A percentile compares a stretch with the other conserved stretches of the same genome.
These are phyloP conservation scores for Podospora conica DNA, from an alignment of 495 filamentous ascomycete species.

Conservation along the genomic window DNA sequence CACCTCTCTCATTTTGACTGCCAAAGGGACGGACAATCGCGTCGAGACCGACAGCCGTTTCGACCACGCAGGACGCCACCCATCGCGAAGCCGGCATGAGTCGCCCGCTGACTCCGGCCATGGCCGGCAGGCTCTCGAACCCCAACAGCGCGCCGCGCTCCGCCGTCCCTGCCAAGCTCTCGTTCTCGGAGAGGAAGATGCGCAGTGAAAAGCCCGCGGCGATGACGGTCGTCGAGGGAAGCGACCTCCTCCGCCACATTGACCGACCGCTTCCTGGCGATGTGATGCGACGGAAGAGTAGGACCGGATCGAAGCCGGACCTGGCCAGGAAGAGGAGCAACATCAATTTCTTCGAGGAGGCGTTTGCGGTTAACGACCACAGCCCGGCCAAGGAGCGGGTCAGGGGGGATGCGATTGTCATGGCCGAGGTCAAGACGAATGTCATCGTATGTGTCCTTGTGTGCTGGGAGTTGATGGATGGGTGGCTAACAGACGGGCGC, in stretches of 20 bases:
- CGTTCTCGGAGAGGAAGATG: slow-evolving; percentile 38
- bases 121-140: background rate
- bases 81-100: background rate
- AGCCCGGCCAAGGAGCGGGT: slow-evolving; percentile 51
- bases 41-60: background rate
- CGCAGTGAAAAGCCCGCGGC: slow-evolving; percentile 34
- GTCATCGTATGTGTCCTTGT: slow-evolving; percentile 50
- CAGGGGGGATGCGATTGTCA: slow-evolving; percentile 60
- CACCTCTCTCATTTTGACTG: background rate
- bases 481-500: background rate
- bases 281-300: slow-evolving; percentile 16
- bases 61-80: background rate
- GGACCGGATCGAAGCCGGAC: slow-evolving; percentile 29
- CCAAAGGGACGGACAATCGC: background rate
- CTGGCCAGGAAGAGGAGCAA: slow-evolving; percentile 37
- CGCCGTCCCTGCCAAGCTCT: slow-evolving; percentile 8
- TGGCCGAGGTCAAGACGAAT: slow-evolving; percentile 81
- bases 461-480: background rate
- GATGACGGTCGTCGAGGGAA: slow-evolving; percentile 35
- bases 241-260: slow-evolving; percentile 32
- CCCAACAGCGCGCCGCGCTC: background rate
- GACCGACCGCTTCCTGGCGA: slow-evolving; percentile 33
- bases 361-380: slow-evolving; percentile 36
- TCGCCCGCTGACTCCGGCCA: background rate
- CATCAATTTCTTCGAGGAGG: slow-evolving; percentile 40